These are phyloP conservation scores for Termitomyces sp. DNA, from an alignment of 768 basidiomycete species.

Conservation along the genomic window DNA sequence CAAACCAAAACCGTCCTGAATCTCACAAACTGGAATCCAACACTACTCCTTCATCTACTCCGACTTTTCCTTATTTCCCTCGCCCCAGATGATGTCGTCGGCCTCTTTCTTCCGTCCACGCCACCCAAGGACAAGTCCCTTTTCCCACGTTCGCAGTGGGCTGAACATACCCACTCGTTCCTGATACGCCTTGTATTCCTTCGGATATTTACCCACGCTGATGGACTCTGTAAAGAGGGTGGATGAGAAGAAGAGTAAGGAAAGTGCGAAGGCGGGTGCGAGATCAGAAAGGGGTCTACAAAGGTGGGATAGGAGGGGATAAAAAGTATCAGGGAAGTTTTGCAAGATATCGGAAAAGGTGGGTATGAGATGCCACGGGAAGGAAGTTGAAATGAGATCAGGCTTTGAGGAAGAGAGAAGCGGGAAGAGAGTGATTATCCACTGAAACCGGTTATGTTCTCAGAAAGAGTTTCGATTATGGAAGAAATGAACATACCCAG, in stretches of 20 bases:
- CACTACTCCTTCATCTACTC: constrained; percentile 4
- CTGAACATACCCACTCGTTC: constrained; percentile 80
- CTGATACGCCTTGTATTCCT: constrained; percentile 67
- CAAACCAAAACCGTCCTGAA: background rate
- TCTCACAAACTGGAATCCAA: background rate
- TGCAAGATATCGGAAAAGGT: constrained; percentile 13
- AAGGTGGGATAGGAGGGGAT: constrained; percentile 23
- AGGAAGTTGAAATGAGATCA: constrained; percentile 13
- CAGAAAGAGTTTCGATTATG: background rate
- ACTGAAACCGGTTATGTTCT: constrained; percentile 30
- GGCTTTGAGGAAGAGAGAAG: constrained; percentile 40
- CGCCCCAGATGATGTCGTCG: constrained; percentile 22
- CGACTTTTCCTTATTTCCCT: constrained; percentile 15
- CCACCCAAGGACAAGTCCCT: constrained; percentile 18
- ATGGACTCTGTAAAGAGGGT: constrained; percentile 81
- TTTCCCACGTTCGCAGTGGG: constrained; percentile 28
- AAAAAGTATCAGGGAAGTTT: constrained; percentile 13
- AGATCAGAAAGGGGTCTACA: constrained; percentile 27
- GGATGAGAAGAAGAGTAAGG: constrained; percentile 69
- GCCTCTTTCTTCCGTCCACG: constrained; percentile 18
- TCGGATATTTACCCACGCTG: constrained; percentile 66
- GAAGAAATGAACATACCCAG: constrained; percentile 50
- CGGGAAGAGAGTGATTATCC: constrained; percentile 66
- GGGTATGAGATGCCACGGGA: constrained; percentile 12
- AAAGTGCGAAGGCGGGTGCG: constrained; percentile 56